phyloP scores from a whole-genome alignment of 73 alveolate genomes.

The Paramecium primaurelia region DNA sequence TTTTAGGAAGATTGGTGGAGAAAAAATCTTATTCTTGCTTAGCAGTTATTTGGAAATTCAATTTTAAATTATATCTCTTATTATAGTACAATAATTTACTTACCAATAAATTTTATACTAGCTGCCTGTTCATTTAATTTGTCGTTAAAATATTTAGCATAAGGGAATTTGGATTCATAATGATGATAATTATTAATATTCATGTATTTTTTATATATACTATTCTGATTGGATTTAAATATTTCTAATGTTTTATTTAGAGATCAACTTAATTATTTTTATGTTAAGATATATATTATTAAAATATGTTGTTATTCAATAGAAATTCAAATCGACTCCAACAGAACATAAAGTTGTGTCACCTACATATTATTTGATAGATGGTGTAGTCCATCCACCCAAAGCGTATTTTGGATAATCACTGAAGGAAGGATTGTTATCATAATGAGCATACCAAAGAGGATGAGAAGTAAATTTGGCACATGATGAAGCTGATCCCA shows the following conservation, averaged over 20 bases:
- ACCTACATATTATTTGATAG: conserved; percentile 76
- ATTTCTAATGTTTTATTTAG: background rate
- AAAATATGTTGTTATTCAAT: background rate
- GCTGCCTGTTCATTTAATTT: conserved; percentile 30
- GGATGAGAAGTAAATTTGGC: conserved; percentile 64
- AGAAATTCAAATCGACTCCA: conserved; percentile 77
- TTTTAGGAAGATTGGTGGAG: background rate
- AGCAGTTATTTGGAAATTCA: background rate
- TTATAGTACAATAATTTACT: background rate
- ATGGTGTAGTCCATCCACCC: conserved; percentile 65
- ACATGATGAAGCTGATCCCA: conserved; percentile 74
- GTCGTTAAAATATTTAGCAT: background rate
- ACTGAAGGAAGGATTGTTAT: conserved; percentile 67
- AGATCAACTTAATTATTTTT: no score
- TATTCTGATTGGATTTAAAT: background rate
- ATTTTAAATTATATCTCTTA: background rate
- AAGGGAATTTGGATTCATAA: background rate
- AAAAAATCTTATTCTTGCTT: background rate
- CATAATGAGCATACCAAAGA: conserved; percentile 90
- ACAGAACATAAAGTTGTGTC: conserved; percentile 71
- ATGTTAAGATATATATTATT: no score
- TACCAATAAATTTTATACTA: background rate
- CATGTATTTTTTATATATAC: no score
- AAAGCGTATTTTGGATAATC: conserved; percentile 56
- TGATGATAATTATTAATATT: background rate